A percentile compares a stretch with the other conserved stretches of the same genome.
Evolutionary conservation across 441 rosid species (phyloP).

Genomic region (Aleurites moluccanus): DNA sequence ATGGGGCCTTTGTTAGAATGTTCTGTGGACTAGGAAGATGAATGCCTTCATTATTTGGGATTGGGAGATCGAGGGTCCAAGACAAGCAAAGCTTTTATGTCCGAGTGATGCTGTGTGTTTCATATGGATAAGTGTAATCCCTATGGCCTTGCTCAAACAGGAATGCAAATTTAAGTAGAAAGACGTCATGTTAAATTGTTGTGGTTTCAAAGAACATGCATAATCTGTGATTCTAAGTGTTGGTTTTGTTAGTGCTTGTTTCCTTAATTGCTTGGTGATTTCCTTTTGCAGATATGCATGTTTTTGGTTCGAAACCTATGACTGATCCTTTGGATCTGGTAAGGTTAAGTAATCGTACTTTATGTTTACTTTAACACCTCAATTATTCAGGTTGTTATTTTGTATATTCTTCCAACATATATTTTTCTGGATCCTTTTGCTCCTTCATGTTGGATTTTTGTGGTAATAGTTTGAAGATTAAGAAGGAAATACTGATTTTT

Average conservation of each 20-base stretch:
- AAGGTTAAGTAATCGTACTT: constrained; percentile 25
- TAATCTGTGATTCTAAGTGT: neutral
- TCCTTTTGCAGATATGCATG: constrained; percentile 59
- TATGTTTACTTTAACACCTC: neutral
- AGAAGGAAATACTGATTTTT: neutral
- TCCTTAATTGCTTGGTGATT: constrained; percentile 19
- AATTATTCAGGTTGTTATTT: neutral
- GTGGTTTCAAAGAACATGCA: too few species aligned
- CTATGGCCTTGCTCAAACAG: neutral
- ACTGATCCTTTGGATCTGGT: constrained; percentile 62
- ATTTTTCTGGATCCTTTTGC: neutral
- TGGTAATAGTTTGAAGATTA: neutral
- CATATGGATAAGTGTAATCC: neutral
- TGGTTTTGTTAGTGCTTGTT: neutral
- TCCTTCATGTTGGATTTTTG: neutral
- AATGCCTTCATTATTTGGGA: neutral
- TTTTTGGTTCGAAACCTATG: constrained; percentile 68
- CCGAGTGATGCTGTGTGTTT: neutral
- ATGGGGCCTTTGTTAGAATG: neutral
- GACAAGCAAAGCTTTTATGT: too few species aligned
- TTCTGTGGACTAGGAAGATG: neutral
- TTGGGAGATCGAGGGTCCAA: neutral
- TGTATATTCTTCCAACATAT: neutral
- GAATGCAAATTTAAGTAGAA: neutral
- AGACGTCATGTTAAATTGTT: neutral